phyloP scores from a whole-genome alignment of 163 green algal species.

The Chloromonas sp. region DNA sequence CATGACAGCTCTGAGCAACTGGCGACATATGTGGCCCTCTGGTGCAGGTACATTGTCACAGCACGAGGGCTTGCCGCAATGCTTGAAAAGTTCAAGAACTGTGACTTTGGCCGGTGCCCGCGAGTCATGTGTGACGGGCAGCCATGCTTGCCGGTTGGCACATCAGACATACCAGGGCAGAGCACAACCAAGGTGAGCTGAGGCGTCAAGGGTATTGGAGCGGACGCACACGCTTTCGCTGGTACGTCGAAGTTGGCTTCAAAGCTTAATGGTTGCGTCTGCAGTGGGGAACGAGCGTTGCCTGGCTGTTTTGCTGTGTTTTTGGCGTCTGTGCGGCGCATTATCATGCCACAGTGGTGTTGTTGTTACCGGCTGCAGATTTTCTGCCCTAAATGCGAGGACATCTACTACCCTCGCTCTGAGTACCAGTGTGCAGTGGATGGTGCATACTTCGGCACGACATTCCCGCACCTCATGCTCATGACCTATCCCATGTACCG shows the following conservation, averaged over 20 bases:
- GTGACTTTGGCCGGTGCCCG: slow-evolving; percentile 94
- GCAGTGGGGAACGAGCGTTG: too few relatives aligned
- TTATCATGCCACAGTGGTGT: too few relatives aligned
- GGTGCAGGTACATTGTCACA: slow-evolving; percentile 84
- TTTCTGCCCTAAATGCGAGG: slow-evolving; percentile 93
- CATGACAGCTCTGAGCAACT: background rate
- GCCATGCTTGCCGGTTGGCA: slow-evolving; percentile 90
- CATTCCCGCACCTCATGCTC: slow-evolving; percentile 95
- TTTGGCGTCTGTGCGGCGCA: too few relatives aligned
- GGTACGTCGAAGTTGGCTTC: too few relatives aligned
- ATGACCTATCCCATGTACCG: slow-evolving; percentile 90
- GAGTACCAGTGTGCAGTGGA: slow-evolving; percentile 91
- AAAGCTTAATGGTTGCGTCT: too few relatives aligned
- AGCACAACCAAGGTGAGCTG: slow-evolving; percentile 65
- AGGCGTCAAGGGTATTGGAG: background rate
- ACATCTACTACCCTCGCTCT: slow-evolving; percentile 90
- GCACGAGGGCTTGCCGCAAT: slow-evolving; percentile 79
- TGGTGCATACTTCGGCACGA: slow-evolving; percentile 98
- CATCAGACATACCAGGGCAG: slow-evolving; percentile 85
- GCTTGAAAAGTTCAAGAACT: slow-evolving; percentile 95
- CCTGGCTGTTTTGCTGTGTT: too few relatives aligned
- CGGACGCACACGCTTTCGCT: too few relatives aligned
- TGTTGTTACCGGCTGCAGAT: slow-evolving; percentile 28
- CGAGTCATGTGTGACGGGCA: slow-evolving; percentile 85
- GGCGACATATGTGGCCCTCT: background rate